Base-by-base conservation (phyloP, 2,329 filamentous ascomycete genomes). In the Talaromyces verruculosus region DNA sequence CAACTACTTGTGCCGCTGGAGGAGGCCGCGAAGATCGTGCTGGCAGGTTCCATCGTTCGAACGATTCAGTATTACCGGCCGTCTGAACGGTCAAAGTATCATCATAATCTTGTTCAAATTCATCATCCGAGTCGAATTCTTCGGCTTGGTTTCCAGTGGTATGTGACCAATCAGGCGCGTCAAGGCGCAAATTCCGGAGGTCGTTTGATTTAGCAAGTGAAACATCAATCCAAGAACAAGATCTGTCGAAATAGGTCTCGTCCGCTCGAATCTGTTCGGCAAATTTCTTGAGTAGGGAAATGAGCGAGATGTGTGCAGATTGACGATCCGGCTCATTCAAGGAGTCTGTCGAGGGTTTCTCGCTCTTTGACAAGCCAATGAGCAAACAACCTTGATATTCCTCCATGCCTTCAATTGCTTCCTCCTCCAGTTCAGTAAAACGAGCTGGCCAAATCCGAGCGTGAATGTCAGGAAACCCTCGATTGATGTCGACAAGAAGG, bases 341-440 rank as follows among this genome's bases (percentile, higher is more conserved):
- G 15, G 39, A 67, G 4, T 39, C 39, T 2, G 33, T 28, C 5
- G 55, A 67, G 1, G 67, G 22, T 1, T 65, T 47, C 19, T 55
- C 63, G 11, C 35, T 60, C 53, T 70, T 74, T 3, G 75, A 72
- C 13, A 90, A 77, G 0, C 88, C 88, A 22, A 90, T 80, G 2
- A 90, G 80, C 71, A 89, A 90, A 68, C 81, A 86, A 2, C 86
- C 85, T 43, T 87, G 81, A 68, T 87, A 88, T 67, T 89, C 85
- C 0, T 72, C 71, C 13, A 51, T 37, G 19, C 19, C n/a, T 45
- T 60, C 45, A 43, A 71, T 72, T 0, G 73, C 68, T 6, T 68
- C 60, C 5, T 70, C 73, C 0, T 78, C 72, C 1, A 73, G 55
- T 7, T 81, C 79, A 5, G 84, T 80, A 67, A 89, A 90, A 10